Evolutionary conservation across 202 grass and related monocot genomes (phyloP), one percentile per base, ranked within the genome.

Genomic region (Carex arenaria): DNA sequence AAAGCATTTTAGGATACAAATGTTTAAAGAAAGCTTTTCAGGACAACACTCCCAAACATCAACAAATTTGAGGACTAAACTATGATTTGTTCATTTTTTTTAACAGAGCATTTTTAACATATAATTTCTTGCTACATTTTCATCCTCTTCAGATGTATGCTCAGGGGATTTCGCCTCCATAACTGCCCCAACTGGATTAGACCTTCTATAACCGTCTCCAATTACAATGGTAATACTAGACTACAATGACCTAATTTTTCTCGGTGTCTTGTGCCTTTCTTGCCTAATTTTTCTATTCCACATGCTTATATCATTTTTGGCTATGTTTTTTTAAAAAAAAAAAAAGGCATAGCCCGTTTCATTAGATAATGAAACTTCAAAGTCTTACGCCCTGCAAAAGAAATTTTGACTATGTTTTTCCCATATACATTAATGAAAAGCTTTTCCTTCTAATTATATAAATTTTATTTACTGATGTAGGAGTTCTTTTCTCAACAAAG

Each of bases 101-200:
- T 78, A 32, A 11, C 38, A 10, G 17, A 7, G 10, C 49, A 85
- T 54, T 83, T 80, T 45, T 78, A 70, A 79, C 10, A 57, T 69
- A 83, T 2, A 34, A 49, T 34, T 72, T 65, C 18, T 75, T 84
- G 15, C 66, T 6, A 59, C 78, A 76, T 67, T 85, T 81, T 60
- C 64, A 56, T 62, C 81, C 49, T 90, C 84, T 84, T 31, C 88
- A 90, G 88, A 78, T 90, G 88, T 78, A 90, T 90, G 84, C 80
- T 90, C 22, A 86, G 88, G 64, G 88, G 88, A 80, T 86, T 90
- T 86, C 84, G 88, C 55, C 66, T 90, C 56, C 88, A 89, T 64
- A 89, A 83, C 63, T 89, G 88, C 23, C 88, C 88, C 49, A 72
- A 80, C 69, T 89, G 88, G 88, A 89, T 89, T 14, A 70, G 88